Evolutionary conservation across 1,284 basidiomycete species (phyloP).

Genomic region (Ceratobasidium sp.): DNA sequence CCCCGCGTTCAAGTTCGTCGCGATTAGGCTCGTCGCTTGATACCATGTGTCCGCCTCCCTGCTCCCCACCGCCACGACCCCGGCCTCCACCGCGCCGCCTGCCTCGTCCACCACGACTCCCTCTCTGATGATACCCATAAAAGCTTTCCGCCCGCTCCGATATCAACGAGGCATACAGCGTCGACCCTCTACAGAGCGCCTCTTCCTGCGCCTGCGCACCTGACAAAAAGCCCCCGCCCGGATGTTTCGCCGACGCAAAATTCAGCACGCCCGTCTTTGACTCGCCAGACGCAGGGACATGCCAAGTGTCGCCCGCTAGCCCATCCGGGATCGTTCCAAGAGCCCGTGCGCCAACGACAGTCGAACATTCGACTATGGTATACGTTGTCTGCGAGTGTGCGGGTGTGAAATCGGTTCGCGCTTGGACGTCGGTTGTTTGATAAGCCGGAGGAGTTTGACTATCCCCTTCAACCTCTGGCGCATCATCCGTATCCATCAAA

Average conservation of each 20-base stretch:
- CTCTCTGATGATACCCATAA: conserved; percentile 66
- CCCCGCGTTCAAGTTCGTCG: conserved; percentile 60
- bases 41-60: background rate
- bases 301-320: background rate
- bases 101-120: background rate
- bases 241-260: conserved; percentile 76
- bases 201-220: conserved; percentile 81
- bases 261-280: conserved; percentile 69
- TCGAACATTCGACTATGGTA: conserved; percentile 35
- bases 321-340: conserved; percentile 32
- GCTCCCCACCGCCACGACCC: background rate
- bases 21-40: conserved; percentile 61
- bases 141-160: conserved; percentile 67
- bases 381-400: conserved; percentile 18
- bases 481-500: conserved; percentile 17
- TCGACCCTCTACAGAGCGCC: conserved; percentile 76
- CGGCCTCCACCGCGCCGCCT: conserved; percentile 12
- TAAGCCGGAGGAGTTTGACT: conserved; percentile 12
- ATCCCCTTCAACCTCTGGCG: background rate
- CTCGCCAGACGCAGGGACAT: conserved; percentile 18
- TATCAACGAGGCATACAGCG: conserved; percentile 71
- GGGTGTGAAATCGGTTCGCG: conserved; percentile 35
- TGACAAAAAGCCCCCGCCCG: conserved; percentile 74
- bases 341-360: conserved; percentile 19
- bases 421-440: background rate